phyloP scores from a whole-genome alignment of 2,329 filamentous ascomycete species.

The Exophiala bonariae region DNA sequence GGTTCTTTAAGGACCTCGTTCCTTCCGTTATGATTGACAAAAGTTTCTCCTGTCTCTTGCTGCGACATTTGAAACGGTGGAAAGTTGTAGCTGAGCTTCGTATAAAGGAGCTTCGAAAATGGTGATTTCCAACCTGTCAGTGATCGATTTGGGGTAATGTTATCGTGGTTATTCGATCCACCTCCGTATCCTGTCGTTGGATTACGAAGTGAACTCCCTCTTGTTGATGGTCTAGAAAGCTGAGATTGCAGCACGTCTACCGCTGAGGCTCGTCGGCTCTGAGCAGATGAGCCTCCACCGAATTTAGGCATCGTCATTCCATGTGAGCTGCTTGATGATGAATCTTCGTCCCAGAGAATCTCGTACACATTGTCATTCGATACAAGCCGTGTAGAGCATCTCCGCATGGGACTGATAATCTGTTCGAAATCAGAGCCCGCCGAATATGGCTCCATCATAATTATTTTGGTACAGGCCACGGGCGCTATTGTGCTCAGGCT shows the following conservation, averaged over 20 bases:
- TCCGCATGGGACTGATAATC: constrained; percentile 10
- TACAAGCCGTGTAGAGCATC: constrained; percentile 25
- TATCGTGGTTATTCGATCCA: neutral
- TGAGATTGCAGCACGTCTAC: neutral
- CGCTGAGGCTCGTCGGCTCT: constrained; percentile 9
- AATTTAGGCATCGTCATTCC: constrained; percentile 5
- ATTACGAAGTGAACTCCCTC: neutral
- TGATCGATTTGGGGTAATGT: neutral
- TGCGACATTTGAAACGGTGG: too few relatives aligned
- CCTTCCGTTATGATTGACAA: too few relatives aligned
- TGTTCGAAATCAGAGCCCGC: constrained; percentile 5
- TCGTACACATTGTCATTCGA: constrained; percentile 23
- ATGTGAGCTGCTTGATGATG: constrained; percentile 11
- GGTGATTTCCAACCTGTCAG: too few relatives aligned
- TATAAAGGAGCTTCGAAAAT: too few relatives aligned
- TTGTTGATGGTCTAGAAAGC: neutral
- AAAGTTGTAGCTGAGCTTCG: too few relatives aligned
- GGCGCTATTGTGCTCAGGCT: constrained; percentile 16
- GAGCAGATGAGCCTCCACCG: constrained; percentile 1
- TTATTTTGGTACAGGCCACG: constrained; percentile 21
- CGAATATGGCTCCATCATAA: constrained; percentile 11
- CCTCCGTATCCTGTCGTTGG: neutral
- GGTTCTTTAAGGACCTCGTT: too few relatives aligned
- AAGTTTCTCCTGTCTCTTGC: too few relatives aligned
- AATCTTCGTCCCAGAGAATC: constrained; percentile 27